Evolutionary conservation across 495 filamentous ascomycete species (phyloP).

Genomic region (Parmelia sp.): DNA sequence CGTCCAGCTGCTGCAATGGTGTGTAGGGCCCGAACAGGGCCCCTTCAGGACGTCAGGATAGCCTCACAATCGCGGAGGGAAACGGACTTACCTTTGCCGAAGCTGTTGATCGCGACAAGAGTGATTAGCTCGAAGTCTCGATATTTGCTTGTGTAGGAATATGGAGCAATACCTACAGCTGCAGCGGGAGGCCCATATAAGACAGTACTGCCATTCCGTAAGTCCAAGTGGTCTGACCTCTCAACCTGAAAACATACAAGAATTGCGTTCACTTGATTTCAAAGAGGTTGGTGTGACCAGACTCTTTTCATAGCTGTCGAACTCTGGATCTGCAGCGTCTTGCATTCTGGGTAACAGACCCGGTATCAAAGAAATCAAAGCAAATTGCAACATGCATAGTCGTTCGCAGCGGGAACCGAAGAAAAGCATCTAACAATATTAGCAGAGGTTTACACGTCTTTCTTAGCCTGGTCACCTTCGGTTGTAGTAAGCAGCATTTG

Average conservation of each 20-base stretch:
- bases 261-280: slow-evolving; percentile 84
- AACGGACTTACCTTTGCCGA: slow-evolving; percentile 59
- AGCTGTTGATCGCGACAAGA: slow-evolving; percentile 33
- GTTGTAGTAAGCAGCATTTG: slow-evolving; percentile 87
- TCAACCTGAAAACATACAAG: slow-evolving; percentile 39
- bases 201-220: slow-evolving; percentile 54
- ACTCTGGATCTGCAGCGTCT: slow-evolving; percentile 86
- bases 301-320: slow-evolving; percentile 73
- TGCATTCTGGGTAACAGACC: slow-evolving; percentile 77
- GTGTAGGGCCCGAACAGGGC: slow-evolving; percentile 97
- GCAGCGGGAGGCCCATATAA: slow-evolving; percentile 91
- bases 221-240: slow-evolving; percentile 21
- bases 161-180: slow-evolving; percentile 45
- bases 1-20: slow-evolving; percentile 88
- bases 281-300: slow-evolving; percentile 76
- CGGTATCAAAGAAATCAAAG: slow-evolving; percentile 87
- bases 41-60: slow-evolving; percentile 46
- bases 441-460: slow-evolving; percentile 4
- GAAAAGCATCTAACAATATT: slow-evolving; percentile 82
- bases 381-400: slow-evolving; percentile 97
- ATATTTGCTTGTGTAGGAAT: background rate
- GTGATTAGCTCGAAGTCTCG: slow-evolving; percentile 5
- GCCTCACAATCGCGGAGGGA: background rate
- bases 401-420: slow-evolving; percentile 92
- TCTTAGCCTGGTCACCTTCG: slow-evolving; percentile 56